Base-by-base conservation (phyloP, 1,284 basidiomycete genomes). In the Boletus sp. region DNA sequence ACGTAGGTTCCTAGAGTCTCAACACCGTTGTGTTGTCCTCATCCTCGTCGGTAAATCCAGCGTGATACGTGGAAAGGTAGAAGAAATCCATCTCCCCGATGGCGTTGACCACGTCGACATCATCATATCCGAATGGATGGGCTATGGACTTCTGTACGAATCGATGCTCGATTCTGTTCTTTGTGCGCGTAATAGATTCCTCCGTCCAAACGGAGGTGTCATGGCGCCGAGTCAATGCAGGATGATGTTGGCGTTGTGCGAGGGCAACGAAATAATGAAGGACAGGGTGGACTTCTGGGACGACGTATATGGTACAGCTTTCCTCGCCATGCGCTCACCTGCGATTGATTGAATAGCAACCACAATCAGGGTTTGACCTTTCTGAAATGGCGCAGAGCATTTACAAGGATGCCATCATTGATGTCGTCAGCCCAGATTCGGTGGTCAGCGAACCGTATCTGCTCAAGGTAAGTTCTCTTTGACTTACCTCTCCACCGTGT, bases 51-150 rank as follows among this genome's bases (percentile, higher is more conserved):
- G 64, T 59, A 27, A 35, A 19, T 56, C 1, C 65, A 89, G 88
- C 4, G 93, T 97, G 30, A 85, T 96, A 64, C 87, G 84, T 57
- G 93, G 94, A 47, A 97, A 96, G 74, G 83, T 98, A 4, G 96
- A 98, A 76, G 87, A 95, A 46, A 88, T 98, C 60, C 76, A 75
- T 11, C 77, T 93, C 1, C 89, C 93, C 4, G 85, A 88, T 28
- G 85, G 77, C 31, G 80, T 90, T 51, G 81, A 85, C 19, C 83
- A 93, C 54, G 95, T 98, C 38, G 96, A 98, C 74, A 84, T 98
- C 55, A 95, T 99, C 72, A 82, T 98, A 54, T 95, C 93, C 33
- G 97, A 99, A 77, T 99, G 97, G 97, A 98, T 98, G 97, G 94
- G 94, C 6, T 95, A 95, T 71, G 91, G 91, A 38, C 80, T 95